Base-by-base conservation (phyloP, 164 flowering plant species). In the Annona squamosa region DNA sequence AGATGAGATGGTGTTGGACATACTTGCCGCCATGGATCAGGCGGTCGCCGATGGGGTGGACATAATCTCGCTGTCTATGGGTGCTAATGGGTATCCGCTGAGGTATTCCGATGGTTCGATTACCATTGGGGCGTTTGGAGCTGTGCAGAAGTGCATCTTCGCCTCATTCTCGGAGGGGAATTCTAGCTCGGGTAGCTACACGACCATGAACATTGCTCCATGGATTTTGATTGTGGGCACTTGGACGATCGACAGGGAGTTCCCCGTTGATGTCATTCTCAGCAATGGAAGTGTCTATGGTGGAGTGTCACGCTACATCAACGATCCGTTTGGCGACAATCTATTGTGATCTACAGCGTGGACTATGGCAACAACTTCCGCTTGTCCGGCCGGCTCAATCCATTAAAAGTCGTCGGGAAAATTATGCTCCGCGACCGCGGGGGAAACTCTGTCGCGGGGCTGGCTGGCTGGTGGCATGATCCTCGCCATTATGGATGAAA, bases 211-310 rank as follows among this genome's bases (percentile, higher is more conserved):
- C 59, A 86, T 94, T 4, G 97, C 98, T 1, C 98, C 98, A 0
- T 94, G 98, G 98, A 90, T 92, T 44, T 26, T 90, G 19, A 92
- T 97, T 0, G 95, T 94, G 13, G 97, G 98, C 1, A 97, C 98
- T 0, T 90, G 95, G 0, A 89, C 97, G 0, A 80, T 94, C 42
- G 97, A 94, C 56, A 72, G 98, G 62, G 97, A 92, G 72, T 94
- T 92, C 68, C 97, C 95, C 0, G 97, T 94, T 0, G 90, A 90
- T 73, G 97, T 81, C 0, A 67, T 91, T n/a, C 86, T 92, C 18
- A 97, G 97, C 1, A 93, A 94, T 71, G 95, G 88, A 2, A 81
- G 84, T 52, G 48, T 82, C 17, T 84, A 80, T 61, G 73, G 80
- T 2, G 98, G 97, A 1, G 94, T 90, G 0, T 90, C 95, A 0